Conservation (phyloP, 495 filamentous ascomycete genomes). For the Aspergillus carlsbadensis region DNA sequence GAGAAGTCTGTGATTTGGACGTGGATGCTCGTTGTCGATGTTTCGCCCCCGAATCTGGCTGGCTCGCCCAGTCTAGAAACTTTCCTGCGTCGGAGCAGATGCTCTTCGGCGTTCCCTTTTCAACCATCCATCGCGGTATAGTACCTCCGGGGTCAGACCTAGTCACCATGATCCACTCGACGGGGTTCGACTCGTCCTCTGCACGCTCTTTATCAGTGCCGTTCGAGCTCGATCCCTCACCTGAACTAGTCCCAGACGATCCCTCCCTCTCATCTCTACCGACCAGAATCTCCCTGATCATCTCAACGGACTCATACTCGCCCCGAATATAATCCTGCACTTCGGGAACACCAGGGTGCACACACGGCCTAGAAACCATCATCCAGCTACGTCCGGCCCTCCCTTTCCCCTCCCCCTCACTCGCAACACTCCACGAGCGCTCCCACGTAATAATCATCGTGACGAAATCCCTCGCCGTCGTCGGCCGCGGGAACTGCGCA, state of each 20-base stretch:
- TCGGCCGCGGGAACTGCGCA: conserved; percentile 87
- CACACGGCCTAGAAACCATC: conserved; percentile 80
- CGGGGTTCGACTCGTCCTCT: conserved; percentile 55
- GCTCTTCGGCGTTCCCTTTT: conserved; percentile 81
- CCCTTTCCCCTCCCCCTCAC: conserved; percentile 11
- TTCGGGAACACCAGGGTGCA: conserved; percentile 68
- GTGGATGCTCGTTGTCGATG: conserved; percentile 28
- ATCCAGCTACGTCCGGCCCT: conserved; percentile 64
- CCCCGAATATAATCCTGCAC: conserved; percentile 75
- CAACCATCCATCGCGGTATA: conserved; percentile 92
- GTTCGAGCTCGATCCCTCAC: neutral
- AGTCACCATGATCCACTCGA: conserved; percentile 98
- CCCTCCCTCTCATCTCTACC: neutral
- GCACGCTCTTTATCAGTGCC: conserved; percentile 8
- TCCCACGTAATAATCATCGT: conserved; percentile 64
- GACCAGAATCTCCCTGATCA: conserved; percentile 79
- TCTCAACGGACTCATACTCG: conserved; percentile 86
- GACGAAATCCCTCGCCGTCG: conserved; percentile 84
- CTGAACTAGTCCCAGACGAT: neutral
- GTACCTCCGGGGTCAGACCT: conserved; percentile 91
- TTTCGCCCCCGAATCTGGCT: conserved; percentile 38
- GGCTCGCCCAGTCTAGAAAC: conserved; percentile 81
- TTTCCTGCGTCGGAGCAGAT: conserved; percentile 81
- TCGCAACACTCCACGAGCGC: conserved; percentile 23
- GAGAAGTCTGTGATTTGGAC: conserved; percentile 15